phyloP scores from a whole-genome alignment of 192 early-diverging fungal genomes.

The Bifiguratus adelaidae region DNA sequence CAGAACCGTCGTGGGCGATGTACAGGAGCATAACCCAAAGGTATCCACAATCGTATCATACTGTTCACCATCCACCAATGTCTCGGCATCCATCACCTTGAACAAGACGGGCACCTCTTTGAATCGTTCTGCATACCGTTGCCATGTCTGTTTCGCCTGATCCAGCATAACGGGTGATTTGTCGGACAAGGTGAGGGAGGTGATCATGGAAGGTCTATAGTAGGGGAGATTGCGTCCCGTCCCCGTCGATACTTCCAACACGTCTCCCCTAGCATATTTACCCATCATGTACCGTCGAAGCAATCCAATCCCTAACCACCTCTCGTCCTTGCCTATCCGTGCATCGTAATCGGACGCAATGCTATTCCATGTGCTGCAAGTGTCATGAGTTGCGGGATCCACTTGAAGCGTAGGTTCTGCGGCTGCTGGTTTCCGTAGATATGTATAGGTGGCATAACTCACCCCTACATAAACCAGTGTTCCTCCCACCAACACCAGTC shows the following conservation, averaged over 20 bases:
- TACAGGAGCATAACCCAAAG: slow-evolving; percentile 52
- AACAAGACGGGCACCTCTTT: slow-evolving; percentile 12
- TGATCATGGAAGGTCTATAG: slow-evolving; percentile 30
- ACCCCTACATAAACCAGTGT: slow-evolving; percentile 20
- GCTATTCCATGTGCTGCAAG: slow-evolving; percentile 25
- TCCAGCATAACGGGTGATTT: slow-evolving; percentile 36
- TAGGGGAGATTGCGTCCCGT: slow-evolving; percentile 52
- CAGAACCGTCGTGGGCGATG: slow-evolving; percentile 39
- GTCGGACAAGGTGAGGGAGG: slow-evolving; percentile 39
- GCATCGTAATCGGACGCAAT: slow-evolving; percentile 44
- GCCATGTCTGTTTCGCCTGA: slow-evolving; percentile 19
- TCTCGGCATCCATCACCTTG: slow-evolving; percentile 20
- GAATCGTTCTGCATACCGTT: slow-evolving; percentile 11
- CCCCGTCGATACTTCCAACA: slow-evolving; percentile 50
- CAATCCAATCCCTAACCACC: slow-evolving; percentile 41
- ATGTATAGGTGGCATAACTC: slow-evolving; percentile 12
- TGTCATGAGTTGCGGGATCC: slow-evolving; percentile 17
- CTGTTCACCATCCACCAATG: slow-evolving; percentile 3
- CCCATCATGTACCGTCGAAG: slow-evolving; percentile 29
- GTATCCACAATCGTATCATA: slow-evolving; percentile 60
- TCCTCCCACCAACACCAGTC: slow-evolving; percentile 11
- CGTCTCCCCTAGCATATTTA: slow-evolving; percentile 29
- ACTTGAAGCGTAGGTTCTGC: neutral
- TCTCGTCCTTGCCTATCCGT: slow-evolving; percentile 48
- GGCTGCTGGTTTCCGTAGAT: neutral